Evolutionary conservation across 208 protist species (phyloP).

Genomic region (Entamoeba moshkovskii): DNA sequence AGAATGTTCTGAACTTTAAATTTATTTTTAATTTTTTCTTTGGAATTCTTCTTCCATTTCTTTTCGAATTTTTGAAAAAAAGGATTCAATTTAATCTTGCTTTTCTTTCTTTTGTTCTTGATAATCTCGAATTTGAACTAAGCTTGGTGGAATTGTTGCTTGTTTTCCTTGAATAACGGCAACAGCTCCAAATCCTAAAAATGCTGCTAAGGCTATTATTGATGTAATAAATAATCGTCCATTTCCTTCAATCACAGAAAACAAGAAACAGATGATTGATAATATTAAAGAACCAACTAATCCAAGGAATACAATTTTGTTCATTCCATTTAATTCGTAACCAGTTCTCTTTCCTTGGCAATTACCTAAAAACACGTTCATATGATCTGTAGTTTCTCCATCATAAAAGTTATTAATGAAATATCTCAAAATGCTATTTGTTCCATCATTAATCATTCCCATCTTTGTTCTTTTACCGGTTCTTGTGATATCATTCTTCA

Average conservation of each 20-base stretch:
- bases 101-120: not conserved
- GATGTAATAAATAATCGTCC: not conserved
- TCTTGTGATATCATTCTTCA: slow-evolving; percentile 22
- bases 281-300: not conserved
- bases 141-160: not conserved
- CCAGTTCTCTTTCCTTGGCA: not conserved
- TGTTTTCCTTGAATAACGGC: not conserved
- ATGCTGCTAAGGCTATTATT: not conserved
- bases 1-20: too few species aligned
- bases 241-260: not conserved
- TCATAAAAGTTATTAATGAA: slow-evolving; percentile 34
- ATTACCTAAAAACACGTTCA: slow-evolving; percentile 26
- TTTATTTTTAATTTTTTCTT: not conserved
- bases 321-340: not conserved
- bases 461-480: slow-evolving; percentile 28
- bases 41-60: not conserved
- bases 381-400: slow-evolving; percentile 15
- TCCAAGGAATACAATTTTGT: not conserved
- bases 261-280: not conserved
- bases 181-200: not conserved
- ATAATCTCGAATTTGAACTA: not conserved
- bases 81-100: too few species aligned
- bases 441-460: slow-evolving; percentile 18
- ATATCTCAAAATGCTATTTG: not conserved
- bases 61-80: too few species aligned